Evolutionary conservation across 768 basidiomycete genomes (phyloP).

Genomic region (Leccinellum albellum): DNA sequence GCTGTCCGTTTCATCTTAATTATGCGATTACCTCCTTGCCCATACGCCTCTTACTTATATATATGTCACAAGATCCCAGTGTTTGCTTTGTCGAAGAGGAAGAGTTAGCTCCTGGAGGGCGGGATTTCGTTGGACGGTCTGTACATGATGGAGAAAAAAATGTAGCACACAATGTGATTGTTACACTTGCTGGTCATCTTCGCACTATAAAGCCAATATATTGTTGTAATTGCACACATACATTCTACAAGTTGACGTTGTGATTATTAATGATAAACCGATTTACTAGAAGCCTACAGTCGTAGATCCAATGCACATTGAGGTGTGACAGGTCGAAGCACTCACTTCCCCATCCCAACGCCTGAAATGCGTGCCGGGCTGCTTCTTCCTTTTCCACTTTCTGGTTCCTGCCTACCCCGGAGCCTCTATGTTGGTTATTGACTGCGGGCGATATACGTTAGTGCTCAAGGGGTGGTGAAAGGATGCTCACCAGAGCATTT

Average conservation of each 20-base stretch:
- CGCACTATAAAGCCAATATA: not conserved
- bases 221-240: conserved; percentile 1
- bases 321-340: not conserved
- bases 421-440: conserved; percentile 45
- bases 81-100: not conserved
- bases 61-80: not conserved
- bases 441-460: conserved; percentile 36
- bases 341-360: conserved; percentile 50
- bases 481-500: conserved; percentile 45
- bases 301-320: not conserved
- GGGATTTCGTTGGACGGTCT: too few species aligned
- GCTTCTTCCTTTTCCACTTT: conserved; percentile 68
- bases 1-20: not conserved
- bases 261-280: not conserved
- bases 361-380: conserved; percentile 51
- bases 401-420: conserved; percentile 54
- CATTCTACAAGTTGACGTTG: not conserved
- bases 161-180: too few species aligned
- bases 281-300: conserved; percentile 15
- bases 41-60: not conserved
- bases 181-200: too few species aligned
- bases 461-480: not conserved
- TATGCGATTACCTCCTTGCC: not conserved
- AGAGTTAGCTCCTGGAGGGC: not conserved
- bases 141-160: too few species aligned